Evolutionary conservation across 345 rosid genomes (phyloP).

Genomic region (Citrus inodora): DNA sequence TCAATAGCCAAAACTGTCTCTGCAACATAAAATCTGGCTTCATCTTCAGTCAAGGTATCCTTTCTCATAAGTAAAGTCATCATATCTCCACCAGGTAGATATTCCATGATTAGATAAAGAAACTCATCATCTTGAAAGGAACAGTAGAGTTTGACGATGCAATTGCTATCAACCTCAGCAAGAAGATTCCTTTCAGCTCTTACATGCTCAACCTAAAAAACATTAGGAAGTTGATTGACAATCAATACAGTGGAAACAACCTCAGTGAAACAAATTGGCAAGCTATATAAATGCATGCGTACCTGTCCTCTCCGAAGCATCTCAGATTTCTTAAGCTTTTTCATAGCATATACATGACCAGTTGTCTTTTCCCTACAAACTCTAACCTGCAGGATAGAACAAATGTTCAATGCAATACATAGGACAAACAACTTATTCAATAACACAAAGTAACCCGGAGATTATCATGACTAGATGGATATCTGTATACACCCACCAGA

Average conservation of each 20-base stretch:
- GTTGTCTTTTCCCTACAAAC: conserved; percentile 83
- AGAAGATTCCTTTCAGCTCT: conserved; percentile 93
- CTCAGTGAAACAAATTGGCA: conserved; percentile 10
- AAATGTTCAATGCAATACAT: neutral
- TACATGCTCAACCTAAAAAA: conserved; percentile 83
- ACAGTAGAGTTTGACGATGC: conserved; percentile 91
- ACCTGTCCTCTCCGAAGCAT: conserved; percentile 99
- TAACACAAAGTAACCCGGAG: neutral
- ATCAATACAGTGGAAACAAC: conserved; percentile 9
- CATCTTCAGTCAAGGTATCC: conserved; percentile 85
- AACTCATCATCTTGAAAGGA: conserved; percentile 93
- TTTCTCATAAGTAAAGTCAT: conserved; percentile 97
- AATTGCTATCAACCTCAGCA: conserved; percentile 94
- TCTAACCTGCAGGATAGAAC: conserved; percentile 65
- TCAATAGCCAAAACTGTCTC: conserved; percentile 88
- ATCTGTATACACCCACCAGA: neutral
- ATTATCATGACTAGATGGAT: neutral
- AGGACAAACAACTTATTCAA: neutral
- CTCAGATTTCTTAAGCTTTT: conserved; percentile 85
- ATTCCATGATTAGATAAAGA: conserved; percentile 93
- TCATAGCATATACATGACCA: conserved; percentile 94
- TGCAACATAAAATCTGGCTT: conserved; percentile 84
- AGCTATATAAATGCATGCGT: conserved; percentile 13
- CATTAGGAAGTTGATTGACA: conserved; percentile 5
- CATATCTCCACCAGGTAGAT: conserved; percentile 97